Conservation (phyloP, 768 basidiomycete genomes). For the Boletus vinaceobasis region DNA sequence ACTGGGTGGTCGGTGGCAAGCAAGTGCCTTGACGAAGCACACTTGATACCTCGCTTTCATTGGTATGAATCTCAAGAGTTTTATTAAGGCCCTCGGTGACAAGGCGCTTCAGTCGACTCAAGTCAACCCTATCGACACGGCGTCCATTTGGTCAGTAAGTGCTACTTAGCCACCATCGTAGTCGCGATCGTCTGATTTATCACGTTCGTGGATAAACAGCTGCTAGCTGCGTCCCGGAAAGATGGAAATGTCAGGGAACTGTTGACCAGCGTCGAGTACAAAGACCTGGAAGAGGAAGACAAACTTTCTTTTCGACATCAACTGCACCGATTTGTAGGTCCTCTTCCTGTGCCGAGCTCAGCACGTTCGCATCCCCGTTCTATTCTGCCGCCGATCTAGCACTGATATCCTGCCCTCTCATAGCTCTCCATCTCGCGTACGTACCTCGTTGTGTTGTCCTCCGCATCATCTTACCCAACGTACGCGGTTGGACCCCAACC, state of each 20-base stretch:
- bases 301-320: conserved; percentile 29
- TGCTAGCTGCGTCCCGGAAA: conserved; percentile 24
- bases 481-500: not conserved
- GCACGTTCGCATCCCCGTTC: conserved; percentile 18
- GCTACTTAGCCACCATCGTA: not conserved
- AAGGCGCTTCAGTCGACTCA: not conserved
- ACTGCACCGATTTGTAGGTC: conserved; percentile 31
- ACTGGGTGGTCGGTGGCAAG: too few species aligned
- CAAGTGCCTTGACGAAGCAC: too few species aligned
- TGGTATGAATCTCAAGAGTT: not conserved
- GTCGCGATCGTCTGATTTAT: not conserved
- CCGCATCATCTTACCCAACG: not conserved
- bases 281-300: conserved; percentile 14
- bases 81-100: not conserved
- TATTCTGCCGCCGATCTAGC: not conserved
- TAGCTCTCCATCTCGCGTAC: conserved; percentile 33
- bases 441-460: conserved; percentile 3
- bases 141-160: too few species aligned
- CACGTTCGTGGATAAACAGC: conserved; percentile 19
- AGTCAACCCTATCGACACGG: too few species aligned
- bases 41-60: too few species aligned
- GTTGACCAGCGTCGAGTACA: conserved; percentile 15
- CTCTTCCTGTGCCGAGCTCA: not conserved
- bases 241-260: conserved; percentile 27
- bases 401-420: conserved; percentile 7